These are phyloP conservation scores for Erythrobasidium hasegawianum DNA, from an alignment of 1,284 basidiomycete species.

Conservation along the genomic window DNA sequence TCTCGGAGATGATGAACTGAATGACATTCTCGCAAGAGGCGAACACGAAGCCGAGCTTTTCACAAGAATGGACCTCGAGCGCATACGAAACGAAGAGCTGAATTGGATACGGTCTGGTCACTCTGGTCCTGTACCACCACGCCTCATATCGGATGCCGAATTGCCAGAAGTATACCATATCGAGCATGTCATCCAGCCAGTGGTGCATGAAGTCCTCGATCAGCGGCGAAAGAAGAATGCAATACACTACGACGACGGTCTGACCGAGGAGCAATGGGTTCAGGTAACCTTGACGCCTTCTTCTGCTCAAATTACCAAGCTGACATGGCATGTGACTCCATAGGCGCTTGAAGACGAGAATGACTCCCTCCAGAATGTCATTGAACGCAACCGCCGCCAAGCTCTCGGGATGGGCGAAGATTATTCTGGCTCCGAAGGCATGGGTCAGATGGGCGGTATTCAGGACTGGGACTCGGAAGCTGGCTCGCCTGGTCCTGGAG, in stretches of 20 bases:
- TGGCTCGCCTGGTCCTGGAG: conserved; percentile 24
- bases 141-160: conserved; percentile 82
- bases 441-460: conserved; percentile 11
- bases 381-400: conserved; percentile 18
- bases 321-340: no score
- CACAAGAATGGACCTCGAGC: conserved; percentile 76
- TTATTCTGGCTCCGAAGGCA: conserved; percentile 14
- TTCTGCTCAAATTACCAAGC: neutral
- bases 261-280: conserved; percentile 91
- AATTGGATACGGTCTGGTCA: conserved; percentile 72
- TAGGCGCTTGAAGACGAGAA: conserved; percentile 41
- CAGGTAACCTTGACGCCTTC: conserved; percentile 54
- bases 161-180: conserved; percentile 90
- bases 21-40: conserved; percentile 81
- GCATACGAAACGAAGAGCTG: conserved; percentile 66
- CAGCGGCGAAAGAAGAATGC: conserved; percentile 70
- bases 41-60: conserved; percentile 78
- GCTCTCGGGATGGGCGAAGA: conserved; percentile 13
- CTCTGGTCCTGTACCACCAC: conserved; percentile 70
- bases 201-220: conserved; percentile 57
- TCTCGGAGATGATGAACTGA: conserved; percentile 96
- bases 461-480: conserved; percentile 34
- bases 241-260: conserved; percentile 90
- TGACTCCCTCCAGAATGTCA: conserved; percentile 33
- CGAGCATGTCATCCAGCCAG: conserved; percentile 59